Conservation (phyloP, 1,284 basidiomycete genomes). For the Microbotryum lychnidis-dioicae region DNA sequence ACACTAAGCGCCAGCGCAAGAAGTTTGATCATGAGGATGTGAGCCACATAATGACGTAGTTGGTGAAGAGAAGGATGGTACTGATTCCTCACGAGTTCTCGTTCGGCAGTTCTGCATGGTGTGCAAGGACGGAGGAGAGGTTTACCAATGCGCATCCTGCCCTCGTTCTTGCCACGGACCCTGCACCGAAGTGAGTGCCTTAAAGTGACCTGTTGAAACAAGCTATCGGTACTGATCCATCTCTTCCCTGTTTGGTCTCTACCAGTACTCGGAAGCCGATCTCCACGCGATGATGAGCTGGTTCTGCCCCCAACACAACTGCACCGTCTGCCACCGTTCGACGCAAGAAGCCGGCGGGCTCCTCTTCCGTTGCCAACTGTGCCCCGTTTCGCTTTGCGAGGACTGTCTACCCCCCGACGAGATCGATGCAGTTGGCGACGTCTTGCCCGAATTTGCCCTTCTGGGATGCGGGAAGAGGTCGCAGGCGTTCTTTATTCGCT, state of each 20-base stretch:
- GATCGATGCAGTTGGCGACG: conserved; percentile 49
- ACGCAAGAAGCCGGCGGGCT: conserved; percentile 44
- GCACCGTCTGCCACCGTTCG: conserved; percentile 44
- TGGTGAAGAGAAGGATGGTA: neutral
- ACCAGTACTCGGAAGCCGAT: neutral
- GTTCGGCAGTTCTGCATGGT: conserved; percentile 53
- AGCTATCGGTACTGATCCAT: conserved; percentile 36
- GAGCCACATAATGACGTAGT: neutral
- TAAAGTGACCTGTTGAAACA: too few species aligned
- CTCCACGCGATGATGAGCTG: conserved; percentile 4
- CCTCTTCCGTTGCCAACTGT: conserved; percentile 19
- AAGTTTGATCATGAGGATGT: conserved; percentile 29
- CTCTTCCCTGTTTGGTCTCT: neutral
- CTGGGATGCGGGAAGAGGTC: conserved; percentile 10
- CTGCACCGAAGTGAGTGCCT: conserved; percentile 3
- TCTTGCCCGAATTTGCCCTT: conserved; percentile 48
- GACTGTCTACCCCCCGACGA: conserved; percentile 51
- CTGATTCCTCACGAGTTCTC: conserved; percentile 36
- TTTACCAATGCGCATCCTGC: conserved; percentile 44
- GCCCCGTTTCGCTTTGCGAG: conserved; percentile 49
- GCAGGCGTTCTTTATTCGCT: conserved; percentile 17
- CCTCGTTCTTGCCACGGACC: conserved; percentile 16
- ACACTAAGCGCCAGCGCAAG: conserved; percentile 36
- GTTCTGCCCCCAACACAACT: conserved; percentile 50
- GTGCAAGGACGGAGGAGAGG: conserved; percentile 54